These are phyloP conservation scores for Cryptomeria japonica DNA, from an alignment of 75 land plant species.

Conservation along the genomic window DNA sequence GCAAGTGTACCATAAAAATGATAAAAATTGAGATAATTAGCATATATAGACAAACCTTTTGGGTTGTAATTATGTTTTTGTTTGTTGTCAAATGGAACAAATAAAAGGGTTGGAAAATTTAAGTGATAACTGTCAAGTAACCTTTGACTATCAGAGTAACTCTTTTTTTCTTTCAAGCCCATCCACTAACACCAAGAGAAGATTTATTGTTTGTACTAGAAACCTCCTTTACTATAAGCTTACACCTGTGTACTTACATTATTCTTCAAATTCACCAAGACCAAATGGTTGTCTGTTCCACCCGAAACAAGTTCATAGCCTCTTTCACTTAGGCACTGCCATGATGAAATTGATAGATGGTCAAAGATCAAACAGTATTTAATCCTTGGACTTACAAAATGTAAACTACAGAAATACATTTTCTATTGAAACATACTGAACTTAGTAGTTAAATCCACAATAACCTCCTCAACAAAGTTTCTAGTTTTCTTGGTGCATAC, in stretches of 20 bases:
- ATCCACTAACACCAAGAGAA: not conserved
- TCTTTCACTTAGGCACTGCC: constrained; percentile 63
- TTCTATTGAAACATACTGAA: not conserved
- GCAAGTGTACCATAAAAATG: not conserved
- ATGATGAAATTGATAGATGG: not conserved
- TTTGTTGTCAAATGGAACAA: not conserved
- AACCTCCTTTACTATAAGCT: not conserved
- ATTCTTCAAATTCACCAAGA: constrained; percentile 84
- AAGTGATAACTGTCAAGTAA: not conserved
- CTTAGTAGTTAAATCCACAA: not conserved
- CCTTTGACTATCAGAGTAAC: not conserved
- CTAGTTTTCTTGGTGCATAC: not conserved
- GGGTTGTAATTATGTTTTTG: not conserved
- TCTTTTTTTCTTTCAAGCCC: not conserved
- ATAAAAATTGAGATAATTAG: not conserved
- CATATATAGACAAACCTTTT: not conserved
- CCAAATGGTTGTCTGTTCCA: constrained; percentile 94
- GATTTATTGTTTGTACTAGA: not conserved
- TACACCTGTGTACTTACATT: constrained; percentile 49
- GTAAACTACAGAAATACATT: not conserved
- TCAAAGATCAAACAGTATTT: not conserved
- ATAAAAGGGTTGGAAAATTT: not conserved
- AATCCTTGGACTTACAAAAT: not conserved
- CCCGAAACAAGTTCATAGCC: constrained; percentile 96
- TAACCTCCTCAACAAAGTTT: not conserved